Evolutionary conservation across 257 asterid species (phyloP).

Genomic region (Solanum chmielewskii): DNA sequence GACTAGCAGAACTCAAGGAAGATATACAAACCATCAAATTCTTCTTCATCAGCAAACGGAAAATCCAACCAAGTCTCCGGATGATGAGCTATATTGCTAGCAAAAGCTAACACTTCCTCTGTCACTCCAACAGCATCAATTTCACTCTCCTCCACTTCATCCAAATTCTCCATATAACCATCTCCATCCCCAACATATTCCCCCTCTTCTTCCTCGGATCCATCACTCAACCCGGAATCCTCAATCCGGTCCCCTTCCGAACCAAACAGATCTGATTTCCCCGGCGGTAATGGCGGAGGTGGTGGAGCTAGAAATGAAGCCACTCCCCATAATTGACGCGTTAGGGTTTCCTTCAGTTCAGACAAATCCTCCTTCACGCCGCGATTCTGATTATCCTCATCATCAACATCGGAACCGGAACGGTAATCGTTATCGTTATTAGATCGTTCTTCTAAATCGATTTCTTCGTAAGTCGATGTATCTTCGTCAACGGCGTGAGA

Average conservation of each 20-base stretch:
- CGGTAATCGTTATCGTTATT: constrained; percentile 7
- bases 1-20: neutral
- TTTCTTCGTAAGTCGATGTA: neutral
- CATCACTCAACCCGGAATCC: neutral
- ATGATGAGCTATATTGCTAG: constrained; percentile 89
- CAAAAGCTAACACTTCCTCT: constrained; percentile 77
- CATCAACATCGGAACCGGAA: neutral
- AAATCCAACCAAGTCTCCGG: constrained; percentile 99
- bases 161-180: neutral
- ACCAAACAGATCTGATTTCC: constrained; percentile 5
- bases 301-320: constrained; percentile 98
- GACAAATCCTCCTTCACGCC: constrained; percentile 86
- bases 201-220: constrained; percentile 21
- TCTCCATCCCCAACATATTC: constrained; percentile 7
- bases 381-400: constrained; percentile 33
- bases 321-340: constrained; percentile 89
- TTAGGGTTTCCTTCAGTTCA: constrained; percentile 63
- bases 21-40: constrained; percentile 51
- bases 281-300: constrained; percentile 47
- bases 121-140: constrained; percentile 68
- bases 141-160: constrained; percentile 15
- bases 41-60: constrained; percentile 82
- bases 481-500: constrained; percentile 6
- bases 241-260: constrained; percentile 9
- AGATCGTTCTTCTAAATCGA: constrained; percentile 20